Percentiles rank a stretch among this genome's conserved stretches.
These are phyloP conservation scores for Boechera stricta DNA, from an alignment of 345 rosid species.

Conservation along the genomic window DNA sequence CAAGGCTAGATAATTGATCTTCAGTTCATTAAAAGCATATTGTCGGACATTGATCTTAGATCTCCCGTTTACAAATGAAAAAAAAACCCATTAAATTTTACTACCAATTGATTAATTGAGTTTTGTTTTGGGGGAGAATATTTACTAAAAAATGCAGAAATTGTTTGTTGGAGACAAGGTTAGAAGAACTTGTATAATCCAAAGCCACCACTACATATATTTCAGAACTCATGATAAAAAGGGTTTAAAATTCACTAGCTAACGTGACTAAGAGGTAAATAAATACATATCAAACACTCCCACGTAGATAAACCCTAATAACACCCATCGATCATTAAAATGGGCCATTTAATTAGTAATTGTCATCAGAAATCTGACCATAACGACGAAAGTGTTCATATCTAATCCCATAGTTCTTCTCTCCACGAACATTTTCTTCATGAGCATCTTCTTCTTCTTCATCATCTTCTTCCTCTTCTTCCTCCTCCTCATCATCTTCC, in stretches of 20 bases:
- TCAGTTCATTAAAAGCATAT: background rate
- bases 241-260: conserved; percentile 19
- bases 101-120: background rate
- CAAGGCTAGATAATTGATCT: background rate
- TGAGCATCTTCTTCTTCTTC: conserved; percentile 24
- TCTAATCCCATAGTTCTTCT: conserved; percentile 32
- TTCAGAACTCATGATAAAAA: conserved; percentile 16
- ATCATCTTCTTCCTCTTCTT: conserved; percentile 24
- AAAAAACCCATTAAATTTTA: background rate
- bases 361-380: conserved; percentile 35
- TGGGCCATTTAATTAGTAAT: background rate
- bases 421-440: conserved; percentile 23
- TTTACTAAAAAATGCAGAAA: conserved; percentile 14
- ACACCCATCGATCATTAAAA: conserved; percentile 1
- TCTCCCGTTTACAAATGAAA: background rate
- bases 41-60: conserved; percentile 16
- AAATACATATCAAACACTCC: conserved; percentile 10
- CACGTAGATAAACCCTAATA: conserved; percentile 37
- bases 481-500: conserved; percentile 37
- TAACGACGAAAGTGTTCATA: conserved; percentile 39
- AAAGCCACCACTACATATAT: conserved; percentile 29
- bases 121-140: background rate
- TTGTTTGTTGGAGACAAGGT: conserved; percentile 28
- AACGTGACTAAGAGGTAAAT: conserved; percentile 28
- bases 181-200: conserved; percentile 17